phyloP scores from a whole-genome alignment of 768 basidiomycete genomes.

The Leccinum subgranulosum region DNA sequence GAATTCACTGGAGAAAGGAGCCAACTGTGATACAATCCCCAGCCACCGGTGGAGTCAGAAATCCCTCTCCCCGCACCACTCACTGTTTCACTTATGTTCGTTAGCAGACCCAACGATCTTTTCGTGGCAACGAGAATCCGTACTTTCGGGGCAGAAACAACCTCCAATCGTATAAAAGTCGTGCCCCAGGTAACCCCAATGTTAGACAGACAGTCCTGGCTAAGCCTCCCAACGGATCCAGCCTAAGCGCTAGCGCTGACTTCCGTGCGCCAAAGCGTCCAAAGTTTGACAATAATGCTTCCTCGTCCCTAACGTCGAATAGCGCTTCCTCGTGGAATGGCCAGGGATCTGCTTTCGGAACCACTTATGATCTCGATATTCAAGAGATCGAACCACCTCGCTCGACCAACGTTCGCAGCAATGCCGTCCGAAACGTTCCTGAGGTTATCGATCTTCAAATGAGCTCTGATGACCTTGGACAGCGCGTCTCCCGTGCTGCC shows the following conservation, averaged over 20 bases:
- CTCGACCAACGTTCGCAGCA: background rate
- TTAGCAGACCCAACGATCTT: conserved; percentile 5
- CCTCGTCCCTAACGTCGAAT: background rate
- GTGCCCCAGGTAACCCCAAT: conserved; percentile 24
- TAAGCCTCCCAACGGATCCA: background rate
- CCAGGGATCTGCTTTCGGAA: background rate
- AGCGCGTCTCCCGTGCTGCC: conserved; percentile 12
- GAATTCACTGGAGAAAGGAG: conserved; percentile 13
- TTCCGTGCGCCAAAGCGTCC: conserved; percentile 21
- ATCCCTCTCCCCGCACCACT: background rate
- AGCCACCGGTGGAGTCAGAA: conserved; percentile 13
- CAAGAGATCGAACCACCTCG: conserved; percentile 14
- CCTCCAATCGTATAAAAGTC: background rate
- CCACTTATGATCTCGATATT: conserved; percentile 19
- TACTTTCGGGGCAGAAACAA: background rate
- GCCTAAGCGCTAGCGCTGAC: background rate
- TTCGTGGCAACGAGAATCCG: conserved; percentile 15
- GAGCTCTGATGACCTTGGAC: conserved; percentile 23
- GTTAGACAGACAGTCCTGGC: conserved; percentile 19
- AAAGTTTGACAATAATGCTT: conserved; percentile 11
- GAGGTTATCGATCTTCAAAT: conserved; percentile 21
- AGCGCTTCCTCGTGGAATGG: background rate
- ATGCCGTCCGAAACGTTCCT: conserved; percentile 8
- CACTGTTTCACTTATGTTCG: conserved; percentile 3
- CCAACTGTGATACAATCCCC: conserved; percentile 25